phyloP scores from a whole-genome alignment of 2,329 filamentous ascomycete species.

The Eutypa lata region DNA sequence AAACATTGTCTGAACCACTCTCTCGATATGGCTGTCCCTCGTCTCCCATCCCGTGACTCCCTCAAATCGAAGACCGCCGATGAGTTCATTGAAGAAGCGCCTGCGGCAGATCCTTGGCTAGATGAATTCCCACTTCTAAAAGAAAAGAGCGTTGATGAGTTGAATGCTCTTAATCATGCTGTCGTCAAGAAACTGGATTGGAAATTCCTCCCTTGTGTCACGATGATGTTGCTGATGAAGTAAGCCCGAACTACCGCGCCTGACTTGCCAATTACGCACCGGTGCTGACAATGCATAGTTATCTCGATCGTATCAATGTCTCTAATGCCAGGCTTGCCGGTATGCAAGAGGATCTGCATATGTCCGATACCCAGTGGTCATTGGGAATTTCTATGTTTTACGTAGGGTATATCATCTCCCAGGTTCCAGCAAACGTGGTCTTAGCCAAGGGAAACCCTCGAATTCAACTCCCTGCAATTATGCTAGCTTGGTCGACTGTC shows the following conservation, averaged over 20 bases:
- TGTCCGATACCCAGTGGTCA: slow-evolving; percentile 34
- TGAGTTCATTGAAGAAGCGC: too few relatives aligned
- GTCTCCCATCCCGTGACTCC: too few relatives aligned
- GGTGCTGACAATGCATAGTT: slow-evolving; percentile 29
- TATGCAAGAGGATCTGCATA: slow-evolving; percentile 32
- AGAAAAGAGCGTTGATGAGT: slow-evolving; percentile 17
- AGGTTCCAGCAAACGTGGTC: slow-evolving; percentile 44
- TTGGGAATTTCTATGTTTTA: slow-evolving; percentile 41
- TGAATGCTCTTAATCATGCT: slow-evolving; percentile 18
- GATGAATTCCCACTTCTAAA: slow-evolving; percentile 12
- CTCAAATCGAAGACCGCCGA: too few relatives aligned
- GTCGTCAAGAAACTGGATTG: slow-evolving; percentile 25
- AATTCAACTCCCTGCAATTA: slow-evolving; percentile 34
- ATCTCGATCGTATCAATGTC: slow-evolving; percentile 50
- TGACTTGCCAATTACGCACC: neutral
- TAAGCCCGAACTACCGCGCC: slow-evolving; percentile 7
- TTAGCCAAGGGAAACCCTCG: slow-evolving; percentile 37
- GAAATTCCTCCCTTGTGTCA: slow-evolving; percentile 24
- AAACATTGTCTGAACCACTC: too few relatives aligned
- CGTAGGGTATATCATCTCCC: slow-evolving; percentile 43
- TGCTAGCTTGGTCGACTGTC: slow-evolving; percentile 40
- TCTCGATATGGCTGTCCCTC: too few relatives aligned
- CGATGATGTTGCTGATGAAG: slow-evolving; percentile 28
- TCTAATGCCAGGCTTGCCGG: slow-evolving; percentile 39
- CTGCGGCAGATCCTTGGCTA: too few relatives aligned